Evolutionary conservation across 148 eudicot species (phyloP), one percentile per base, ranked within the genome.

Genomic region (Polygonum aviculare): DNA sequence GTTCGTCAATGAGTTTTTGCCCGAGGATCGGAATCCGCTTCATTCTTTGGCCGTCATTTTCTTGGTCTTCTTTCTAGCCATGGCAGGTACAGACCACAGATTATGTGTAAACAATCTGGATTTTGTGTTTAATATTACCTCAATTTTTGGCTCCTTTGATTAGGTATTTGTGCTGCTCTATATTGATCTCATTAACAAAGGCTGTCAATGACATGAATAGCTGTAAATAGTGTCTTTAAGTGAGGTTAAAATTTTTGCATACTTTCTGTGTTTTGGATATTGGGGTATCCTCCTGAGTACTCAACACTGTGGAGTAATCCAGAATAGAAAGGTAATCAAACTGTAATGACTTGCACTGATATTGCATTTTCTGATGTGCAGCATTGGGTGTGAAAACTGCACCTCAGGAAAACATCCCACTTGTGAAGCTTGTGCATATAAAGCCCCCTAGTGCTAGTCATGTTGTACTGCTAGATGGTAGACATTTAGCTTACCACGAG

Each of bases 401-500:
- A 47, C 75, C 79, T 19, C 33, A 33, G 18, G 62, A 69, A 45
- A 18, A 26, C 39, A 19, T 72, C 5, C 60, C 79, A 16, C 44
- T 55, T 18, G 38, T 72, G 74, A 77, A 67, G 76, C 82, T 85
- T 79, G 88, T 94, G 72, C 40, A 77, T 67, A 76, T 90, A 77
- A 97, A 87, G 79, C 97, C 97, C 74, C 90, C 92, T 31, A 85
- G 82, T 81, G 98, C 98, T 62, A 80, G 49, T 36, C 90, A 85
- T 57, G 76, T 86, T 77, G 74, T 72, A 33, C 98, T 94, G 72
- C 93, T 93, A 15, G 97, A 90, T 77, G 95, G 93, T 87, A 88
- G 98, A 79, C 81, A 86, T 78, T 70, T 94, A 81, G 93, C 98
- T 60, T 94, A 90, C 81, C 90, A 78, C 36, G 95, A 90, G 72